A percentile compares a stretch with the other conserved stretches of the same genome.
phyloP scores from a whole-genome alignment of 257 asterid species.

The Nicotiana tabacum region DNA sequence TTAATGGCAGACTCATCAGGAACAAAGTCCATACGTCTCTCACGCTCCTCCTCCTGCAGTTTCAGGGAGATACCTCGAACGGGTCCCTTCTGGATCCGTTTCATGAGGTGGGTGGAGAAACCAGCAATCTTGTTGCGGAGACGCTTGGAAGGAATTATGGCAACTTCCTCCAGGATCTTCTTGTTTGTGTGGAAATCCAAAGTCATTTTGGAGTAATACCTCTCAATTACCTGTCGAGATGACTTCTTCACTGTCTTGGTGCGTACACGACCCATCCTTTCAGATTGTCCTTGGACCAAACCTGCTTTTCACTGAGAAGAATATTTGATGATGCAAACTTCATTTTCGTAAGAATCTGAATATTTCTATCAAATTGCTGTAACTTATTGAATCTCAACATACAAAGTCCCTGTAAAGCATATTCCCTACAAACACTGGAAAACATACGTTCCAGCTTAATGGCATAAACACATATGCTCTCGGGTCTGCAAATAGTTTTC shows the following conservation, averaged over 20 bases:
- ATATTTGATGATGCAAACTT: neutral
- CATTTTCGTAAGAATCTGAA: neutral
- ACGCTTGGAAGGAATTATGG: constrained; percentile 43
- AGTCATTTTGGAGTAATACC: constrained; percentile 49
- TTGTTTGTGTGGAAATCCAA: constrained; percentile 48
- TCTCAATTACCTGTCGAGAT: constrained; percentile 47
- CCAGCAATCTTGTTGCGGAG: constrained; percentile 43
- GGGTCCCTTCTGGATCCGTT: constrained; percentile 37
- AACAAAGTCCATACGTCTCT: constrained; percentile 51
- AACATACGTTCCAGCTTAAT: neutral
- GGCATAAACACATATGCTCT: neutral
- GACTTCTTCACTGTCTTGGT: constrained; percentile 52
- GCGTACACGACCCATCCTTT: constrained; percentile 48
- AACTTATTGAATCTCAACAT: neutral
- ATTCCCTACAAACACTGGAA: neutral
- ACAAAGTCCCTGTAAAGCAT: neutral
- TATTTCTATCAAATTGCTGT: neutral
- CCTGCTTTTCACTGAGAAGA: neutral
- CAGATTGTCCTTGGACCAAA: neutral
- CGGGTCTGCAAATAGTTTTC: neutral
- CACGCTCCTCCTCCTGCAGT: constrained; percentile 42
- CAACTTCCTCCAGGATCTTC: constrained; percentile 38
- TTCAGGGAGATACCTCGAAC: constrained; percentile 40
- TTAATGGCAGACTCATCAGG: constrained; percentile 51
- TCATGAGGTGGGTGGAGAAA: constrained; percentile 42